Base-by-base conservation (phyloP, 2,329 filamentous ascomycete genomes). In the Aspergillus brasiliensis region DNA sequence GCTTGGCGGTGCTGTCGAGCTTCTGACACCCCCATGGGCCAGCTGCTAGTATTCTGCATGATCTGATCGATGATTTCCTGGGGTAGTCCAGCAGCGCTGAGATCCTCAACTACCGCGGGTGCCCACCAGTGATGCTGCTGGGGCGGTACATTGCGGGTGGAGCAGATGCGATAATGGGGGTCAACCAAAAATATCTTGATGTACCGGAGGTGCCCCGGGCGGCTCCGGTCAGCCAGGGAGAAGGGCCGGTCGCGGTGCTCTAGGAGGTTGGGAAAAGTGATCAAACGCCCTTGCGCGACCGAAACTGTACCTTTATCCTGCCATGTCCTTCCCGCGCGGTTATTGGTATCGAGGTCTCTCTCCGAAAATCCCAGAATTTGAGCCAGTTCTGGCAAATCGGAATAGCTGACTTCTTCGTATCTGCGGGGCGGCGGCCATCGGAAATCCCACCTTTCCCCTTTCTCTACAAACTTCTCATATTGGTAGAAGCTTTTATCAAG, bases 71-170 rank as follows among this genome's bases (percentile, higher is more conserved):
- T 44, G 1, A 54, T 31, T n/a, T 54, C 51, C 2, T 19, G 51
- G 8, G 51, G 51, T 2, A 57, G 15, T 10, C 54, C 19, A 2
- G 19, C 44, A 7, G 44, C 19, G 13, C 38, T 11, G 7, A 54
- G n/a, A 15, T 42, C 19, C 19, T 2, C 13, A 11, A 28, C 19
- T 8, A 42, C 54, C 2, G 15, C 54, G 15, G 40, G 4, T 25
- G 28, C 46, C 49, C 54, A 54, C 60, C 60, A 62, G 37, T 62
- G 57, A 40, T 58, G 53, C 11, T 56, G 28, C 31, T 58, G 60
- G 19, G 60, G 60, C 1, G 54, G 57, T 1, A 62, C 54, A 49
- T 62, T 62, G 0, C 57, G 57, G 7, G 60, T 55, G 5, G 60
- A 62, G 8, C 56, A 54, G 10, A 58, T 51, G 19, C 57, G 51